Conservation (phyloP, 139 green algal genomes). For the Chlamydomonas schloesseri region DNA sequence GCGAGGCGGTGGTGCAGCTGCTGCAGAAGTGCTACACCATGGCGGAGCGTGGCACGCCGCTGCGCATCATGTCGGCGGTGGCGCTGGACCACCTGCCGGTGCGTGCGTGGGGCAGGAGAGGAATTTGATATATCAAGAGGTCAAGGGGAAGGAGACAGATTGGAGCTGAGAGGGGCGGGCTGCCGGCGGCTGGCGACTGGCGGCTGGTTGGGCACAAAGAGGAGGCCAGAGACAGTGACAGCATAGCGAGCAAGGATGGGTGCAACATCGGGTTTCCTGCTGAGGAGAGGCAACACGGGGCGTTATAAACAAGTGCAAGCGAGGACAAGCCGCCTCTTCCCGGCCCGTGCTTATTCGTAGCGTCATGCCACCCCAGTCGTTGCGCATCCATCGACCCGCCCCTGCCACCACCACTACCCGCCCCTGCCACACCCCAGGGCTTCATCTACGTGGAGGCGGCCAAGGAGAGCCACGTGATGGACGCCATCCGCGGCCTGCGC, state of each 20-base stretch:
- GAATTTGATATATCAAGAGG: neutral
- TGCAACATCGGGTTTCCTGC: too few relatives aligned
- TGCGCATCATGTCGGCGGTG: constrained; percentile 93
- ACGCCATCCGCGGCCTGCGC: constrained; percentile 88
- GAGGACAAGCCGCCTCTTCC: too few relatives aligned
- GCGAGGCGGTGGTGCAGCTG: constrained; percentile 85
- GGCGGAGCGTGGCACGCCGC: constrained; percentile 64
- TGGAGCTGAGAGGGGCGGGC: neutral
- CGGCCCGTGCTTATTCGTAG: too few relatives aligned
- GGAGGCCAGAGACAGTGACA: too few relatives aligned
- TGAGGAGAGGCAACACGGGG: too few relatives aligned
- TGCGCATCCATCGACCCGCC: too few relatives aligned
- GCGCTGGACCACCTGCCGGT: constrained; percentile 93
- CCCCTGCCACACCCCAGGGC: constrained; percentile 61
- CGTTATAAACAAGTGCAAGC: too few relatives aligned
- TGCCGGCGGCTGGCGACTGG: too few relatives aligned
- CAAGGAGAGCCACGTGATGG: constrained; percentile 91
- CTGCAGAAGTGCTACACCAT: constrained; percentile 92
- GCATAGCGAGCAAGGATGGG: too few relatives aligned
- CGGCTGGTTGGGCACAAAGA: too few relatives aligned
- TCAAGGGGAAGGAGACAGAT: neutral
- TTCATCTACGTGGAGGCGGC: constrained; percentile 97
- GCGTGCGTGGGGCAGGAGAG: constrained; percentile 45
- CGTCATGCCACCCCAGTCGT: too few relatives aligned
- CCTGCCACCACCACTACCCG: neutral